Percentiles rank a stretch among this genome's conserved stretches.
Conservation (phyloP, 1,139 yeast species). For the Scheffersomyces titani region DNA sequence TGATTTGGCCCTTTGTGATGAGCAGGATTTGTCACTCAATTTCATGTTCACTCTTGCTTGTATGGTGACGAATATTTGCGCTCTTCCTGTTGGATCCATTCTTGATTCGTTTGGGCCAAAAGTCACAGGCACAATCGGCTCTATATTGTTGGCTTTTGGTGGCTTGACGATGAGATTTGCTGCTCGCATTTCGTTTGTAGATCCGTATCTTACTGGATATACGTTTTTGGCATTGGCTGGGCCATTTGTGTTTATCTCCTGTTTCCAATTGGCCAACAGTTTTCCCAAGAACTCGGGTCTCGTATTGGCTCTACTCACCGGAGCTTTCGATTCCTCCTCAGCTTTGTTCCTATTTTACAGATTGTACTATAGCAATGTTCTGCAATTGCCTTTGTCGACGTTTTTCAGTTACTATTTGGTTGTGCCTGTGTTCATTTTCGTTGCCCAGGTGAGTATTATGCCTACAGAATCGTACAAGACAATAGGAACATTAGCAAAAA, state of each 20-base stretch:
- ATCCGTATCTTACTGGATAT: slow-evolving; percentile 67
- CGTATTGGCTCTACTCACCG: slow-evolving; percentile 69
- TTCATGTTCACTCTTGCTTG: slow-evolving; percentile 84
- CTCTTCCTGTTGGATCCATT: slow-evolving; percentile 77
- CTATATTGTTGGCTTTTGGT: slow-evolving; percentile 56
- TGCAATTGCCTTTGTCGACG: slow-evolving; percentile 35
- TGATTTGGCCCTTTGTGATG: slow-evolving; percentile 48
- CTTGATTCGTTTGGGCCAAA: slow-evolving; percentile 82
- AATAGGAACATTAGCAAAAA: slow-evolving; percentile 63
- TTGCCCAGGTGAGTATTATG: slow-evolving; percentile 77
- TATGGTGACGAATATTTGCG: slow-evolving; percentile 81
- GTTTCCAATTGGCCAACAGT: slow-evolving; percentile 73
- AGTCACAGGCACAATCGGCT: slow-evolving; percentile 74
- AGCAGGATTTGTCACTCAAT: slow-evolving; percentile 80
- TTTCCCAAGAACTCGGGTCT: slow-evolving; percentile 74
- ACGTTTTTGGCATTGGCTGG: slow-evolving; percentile 75
- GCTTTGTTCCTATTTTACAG: slow-evolving; percentile 73
- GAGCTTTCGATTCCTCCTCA: slow-evolving; percentile 77
- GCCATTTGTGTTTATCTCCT: slow-evolving; percentile 79
- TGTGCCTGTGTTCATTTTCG: slow-evolving; percentile 72
- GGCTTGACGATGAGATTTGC: slow-evolving; percentile 46
- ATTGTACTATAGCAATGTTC: slow-evolving; percentile 52
- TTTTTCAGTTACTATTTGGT: slow-evolving; percentile 69
- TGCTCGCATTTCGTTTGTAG: slow-evolving; percentile 36
- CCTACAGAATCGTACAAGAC: slow-evolving; percentile 77